Percentiles rank a stretch among this genome's conserved stretches.
Evolutionary conservation across 2,329 filamentous ascomycete genomes (phyloP).

Genomic region (Exophiala dermatitidis): DNA sequence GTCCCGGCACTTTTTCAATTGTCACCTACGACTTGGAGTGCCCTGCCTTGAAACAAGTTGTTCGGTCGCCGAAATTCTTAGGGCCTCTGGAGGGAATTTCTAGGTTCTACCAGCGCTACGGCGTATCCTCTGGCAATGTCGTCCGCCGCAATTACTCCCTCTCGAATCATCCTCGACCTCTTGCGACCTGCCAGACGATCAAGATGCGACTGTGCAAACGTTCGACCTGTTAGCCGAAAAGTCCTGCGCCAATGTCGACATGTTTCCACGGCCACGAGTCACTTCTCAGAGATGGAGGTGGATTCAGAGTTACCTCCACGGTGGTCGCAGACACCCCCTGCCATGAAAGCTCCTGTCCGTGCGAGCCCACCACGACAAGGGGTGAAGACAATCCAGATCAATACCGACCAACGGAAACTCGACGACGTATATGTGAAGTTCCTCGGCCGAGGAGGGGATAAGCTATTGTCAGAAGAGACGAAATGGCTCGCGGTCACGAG

Average conservation of each 20-base stretch:
- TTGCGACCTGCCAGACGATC: slow-evolving; percentile 14
- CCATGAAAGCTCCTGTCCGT: slow-evolving; percentile 61
- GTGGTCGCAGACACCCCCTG: slow-evolving; percentile 63
- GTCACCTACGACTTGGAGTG: background rate
- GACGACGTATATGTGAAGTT: slow-evolving; percentile 72
- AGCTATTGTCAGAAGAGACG: slow-evolving; percentile 75
- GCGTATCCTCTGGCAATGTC: slow-evolving; percentile 8
- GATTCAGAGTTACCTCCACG: slow-evolving; percentile 41
- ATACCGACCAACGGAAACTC: slow-evolving; percentile 64
- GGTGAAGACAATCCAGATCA: slow-evolving; percentile 53
- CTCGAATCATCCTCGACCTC: slow-evolving; percentile 16
- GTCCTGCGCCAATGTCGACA: slow-evolving; percentile 12
- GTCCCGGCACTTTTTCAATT: background rate
- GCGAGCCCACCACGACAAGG: slow-evolving; percentile 31
- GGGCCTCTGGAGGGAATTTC: background rate
- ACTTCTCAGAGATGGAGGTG: slow-evolving; percentile 22
- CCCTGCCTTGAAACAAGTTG: background rate
- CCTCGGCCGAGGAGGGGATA: slow-evolving; percentile 64
- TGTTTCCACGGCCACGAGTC: slow-evolving; percentile 20
- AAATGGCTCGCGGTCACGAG: slow-evolving; percentile 97
- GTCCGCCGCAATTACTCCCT: slow-evolving; percentile 4
- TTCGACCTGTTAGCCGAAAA: slow-evolving; percentile 12
- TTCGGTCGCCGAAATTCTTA: background rate
- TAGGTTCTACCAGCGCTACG: background rate
- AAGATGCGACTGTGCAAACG: slow-evolving; percentile 19